Percentiles rank a stretch among this genome's conserved stretches.
These are phyloP conservation scores for Cenococcum geophilum DNA, from an alignment of 495 filamentous ascomycete genomes.

Conservation along the genomic window DNA sequence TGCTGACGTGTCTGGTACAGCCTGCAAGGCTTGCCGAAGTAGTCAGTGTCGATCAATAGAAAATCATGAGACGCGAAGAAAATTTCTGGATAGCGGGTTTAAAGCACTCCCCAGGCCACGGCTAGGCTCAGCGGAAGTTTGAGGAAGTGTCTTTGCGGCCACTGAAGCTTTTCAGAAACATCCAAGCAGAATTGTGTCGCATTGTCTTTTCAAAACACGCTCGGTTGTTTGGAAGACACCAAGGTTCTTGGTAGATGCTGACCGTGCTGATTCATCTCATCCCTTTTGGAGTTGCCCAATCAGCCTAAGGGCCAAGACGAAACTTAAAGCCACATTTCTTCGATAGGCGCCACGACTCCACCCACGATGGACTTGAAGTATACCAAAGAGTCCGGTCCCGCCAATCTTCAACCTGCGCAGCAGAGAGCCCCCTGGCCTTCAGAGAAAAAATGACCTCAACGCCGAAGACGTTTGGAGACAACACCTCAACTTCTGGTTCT, in stretches of 20 bases:
- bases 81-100: not conserved
- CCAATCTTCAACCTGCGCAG: not conserved
- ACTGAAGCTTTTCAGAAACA: no score
- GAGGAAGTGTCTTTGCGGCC: no score
- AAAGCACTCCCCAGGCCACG: no score
- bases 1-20: not conserved
- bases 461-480: conserved; percentile 18
- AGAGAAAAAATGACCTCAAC: conserved; percentile 15
- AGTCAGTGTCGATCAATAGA: no score
- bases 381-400: not conserved
- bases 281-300: not conserved
- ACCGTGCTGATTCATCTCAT: conserved; percentile 3
- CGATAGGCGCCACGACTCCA: not conserved
- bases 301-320: not conserved
- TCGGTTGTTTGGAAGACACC: not conserved
- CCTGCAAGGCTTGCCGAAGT: not conserved
- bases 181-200: no score
- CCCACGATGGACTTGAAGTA: not conserved
- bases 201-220: no score
- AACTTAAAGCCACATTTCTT: not conserved
- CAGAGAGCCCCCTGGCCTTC: not conserved
- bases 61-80: not conserved
- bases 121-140: no score
- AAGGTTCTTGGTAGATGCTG: conserved; percentile 2
- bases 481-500: not conserved